Base-by-base conservation (phyloP, 2,329 filamentous ascomycete species). In the Aureobasidium uvarum region DNA sequence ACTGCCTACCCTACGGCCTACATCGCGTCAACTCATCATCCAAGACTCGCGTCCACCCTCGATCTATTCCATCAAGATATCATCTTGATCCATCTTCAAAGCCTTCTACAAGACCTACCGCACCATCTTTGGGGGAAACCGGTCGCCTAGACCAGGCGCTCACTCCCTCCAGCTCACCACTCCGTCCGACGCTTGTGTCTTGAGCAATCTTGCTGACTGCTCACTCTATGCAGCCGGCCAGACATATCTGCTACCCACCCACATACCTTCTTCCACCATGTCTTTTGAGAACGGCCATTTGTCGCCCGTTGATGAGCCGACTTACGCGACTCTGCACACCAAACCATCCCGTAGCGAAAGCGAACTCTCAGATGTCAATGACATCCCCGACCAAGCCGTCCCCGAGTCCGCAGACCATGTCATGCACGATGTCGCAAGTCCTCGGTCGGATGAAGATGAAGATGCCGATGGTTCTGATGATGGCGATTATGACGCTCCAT, bases 401-500 rank as follows among this genome's bases (percentile, higher is more conserved):
- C 74, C 75, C 66, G 74, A 75, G 63, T 75, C 79, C 59, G 28
- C 54, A 6, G 66, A 64, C 46, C 73, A 77, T 50, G 78, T 80
- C 70, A 77, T 79, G 46, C 76, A 78, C 62, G 78, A 80, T 69
- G 78, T 75, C 67, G 77, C 73, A 56, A 79, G 76, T 59, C 79
- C 79, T 55, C 78, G 79, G 65, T 78, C 80, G n/a, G 80, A 79
- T 51, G 79, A 79, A 55, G 80, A 81, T 70, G 78, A 80, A 54
- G 81, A 82, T 72, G 80, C 78, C 11, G 80, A 80, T 65, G 81
- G 80, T 65, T 79, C 81, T 68, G 82, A 82, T 56, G 83, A 86
- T 72, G 84, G 79, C 69, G 92, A 96, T 76, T 96, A 90, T 73
- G 90, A 91, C 74, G 87, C 89, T 77, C 88, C 85, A 67, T 83